Evolutionary conservation across 1,284 basidiomycete species (phyloP).

Genomic region (Pterulicium gracile): DNA sequence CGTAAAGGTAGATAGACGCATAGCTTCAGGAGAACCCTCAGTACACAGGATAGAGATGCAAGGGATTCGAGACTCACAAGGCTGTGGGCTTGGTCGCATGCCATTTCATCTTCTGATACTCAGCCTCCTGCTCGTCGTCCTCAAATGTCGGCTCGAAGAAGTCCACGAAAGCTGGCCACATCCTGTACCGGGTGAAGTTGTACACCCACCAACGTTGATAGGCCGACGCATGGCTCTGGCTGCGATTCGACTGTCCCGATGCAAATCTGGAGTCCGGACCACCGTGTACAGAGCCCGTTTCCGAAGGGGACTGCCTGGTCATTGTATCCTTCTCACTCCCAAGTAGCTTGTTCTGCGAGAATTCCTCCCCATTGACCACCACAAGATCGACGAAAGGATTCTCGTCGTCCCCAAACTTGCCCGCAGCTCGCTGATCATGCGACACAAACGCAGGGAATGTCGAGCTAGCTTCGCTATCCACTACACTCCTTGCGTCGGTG

Average conservation of each 20-base stretch:
- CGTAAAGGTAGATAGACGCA: slow-evolving; percentile 12
- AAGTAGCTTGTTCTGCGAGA: slow-evolving; percentile 2
- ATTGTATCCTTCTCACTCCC: slow-evolving; percentile 6
- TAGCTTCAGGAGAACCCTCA: slow-evolving; percentile 10
- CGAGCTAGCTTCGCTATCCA: slow-evolving; percentile 10
- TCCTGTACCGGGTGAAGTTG: slow-evolving; percentile 9
- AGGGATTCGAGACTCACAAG: slow-evolving; percentile 11
- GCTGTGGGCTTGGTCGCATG: slow-evolving; percentile 16
- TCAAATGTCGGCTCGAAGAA: slow-evolving; percentile 17
- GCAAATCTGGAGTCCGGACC: slow-evolving; percentile 1
- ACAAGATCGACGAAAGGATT: slow-evolving; percentile 11
- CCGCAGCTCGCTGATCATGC: slow-evolving; percentile 6
- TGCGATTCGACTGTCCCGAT: background rate
- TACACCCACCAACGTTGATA: too few species aligned
- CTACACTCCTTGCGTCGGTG: slow-evolving; percentile 6
- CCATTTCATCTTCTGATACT: slow-evolving; percentile 15
- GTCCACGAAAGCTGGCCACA: slow-evolving; percentile 10
- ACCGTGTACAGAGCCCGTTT: slow-evolving; percentile 5
- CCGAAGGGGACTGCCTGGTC: slow-evolving; percentile 9
- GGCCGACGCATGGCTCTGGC: background rate
- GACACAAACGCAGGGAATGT: slow-evolving; percentile 10
- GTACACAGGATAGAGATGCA: background rate
- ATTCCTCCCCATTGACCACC: slow-evolving; percentile 10
- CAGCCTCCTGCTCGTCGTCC: slow-evolving; percentile 12
- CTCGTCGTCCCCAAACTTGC: slow-evolving; percentile 8